Conservation (phyloP, 495 filamentous ascomycete genomes). For the Talaromyces borbonicus region DNA sequence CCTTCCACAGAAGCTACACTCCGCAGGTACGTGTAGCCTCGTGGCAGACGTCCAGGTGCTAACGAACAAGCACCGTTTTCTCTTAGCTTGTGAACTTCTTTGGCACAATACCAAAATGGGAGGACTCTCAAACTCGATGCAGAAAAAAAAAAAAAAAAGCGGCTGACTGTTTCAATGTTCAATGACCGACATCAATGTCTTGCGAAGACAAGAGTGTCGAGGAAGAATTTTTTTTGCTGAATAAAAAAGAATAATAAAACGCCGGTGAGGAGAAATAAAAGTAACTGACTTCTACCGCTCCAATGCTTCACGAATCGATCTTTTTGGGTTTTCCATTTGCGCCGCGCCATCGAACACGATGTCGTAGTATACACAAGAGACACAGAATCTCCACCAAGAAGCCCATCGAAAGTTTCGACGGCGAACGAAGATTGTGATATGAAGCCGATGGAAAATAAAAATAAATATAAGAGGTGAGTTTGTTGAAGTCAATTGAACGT, state of each 20-base stretch:
- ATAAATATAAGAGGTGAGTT: slow-evolving; percentile 3
- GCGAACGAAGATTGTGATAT: not conserved
- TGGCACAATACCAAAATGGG: slow-evolving; percentile 1
- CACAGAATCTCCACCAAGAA: slow-evolving; percentile 3
- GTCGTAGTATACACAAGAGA: slow-evolving; percentile 11
- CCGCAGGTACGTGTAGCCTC: not conserved
- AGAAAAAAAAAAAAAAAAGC: too few relatives aligned
- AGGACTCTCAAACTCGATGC: slow-evolving; percentile 4
- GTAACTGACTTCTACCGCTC: slow-evolving; percentile 8
- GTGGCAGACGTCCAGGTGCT: slow-evolving; percentile 8
- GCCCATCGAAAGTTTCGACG: not conserved
- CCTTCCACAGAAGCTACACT: slow-evolving; percentile 9
- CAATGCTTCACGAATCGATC: slow-evolving; percentile 6
- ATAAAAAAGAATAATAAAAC: slow-evolving; percentile 1
- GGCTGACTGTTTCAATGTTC: slow-evolving; percentile 2
- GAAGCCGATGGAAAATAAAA: slow-evolving; percentile 2
- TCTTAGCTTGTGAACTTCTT: slow-evolving; percentile 1
- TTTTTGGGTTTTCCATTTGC: slow-evolving; percentile 6
- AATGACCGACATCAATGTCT: too few relatives aligned
- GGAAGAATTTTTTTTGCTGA: too few relatives aligned
- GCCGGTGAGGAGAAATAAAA: slow-evolving; percentile 3
- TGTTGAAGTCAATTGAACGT: too few relatives aligned
- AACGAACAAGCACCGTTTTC: slow-evolving; percentile 4
- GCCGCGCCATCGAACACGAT: slow-evolving; percentile 5
- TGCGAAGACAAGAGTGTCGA: too few relatives aligned